Conservation (phyloP, 768 basidiomycete genomes). For the Pleurotus salmoneostramineus region DNA sequence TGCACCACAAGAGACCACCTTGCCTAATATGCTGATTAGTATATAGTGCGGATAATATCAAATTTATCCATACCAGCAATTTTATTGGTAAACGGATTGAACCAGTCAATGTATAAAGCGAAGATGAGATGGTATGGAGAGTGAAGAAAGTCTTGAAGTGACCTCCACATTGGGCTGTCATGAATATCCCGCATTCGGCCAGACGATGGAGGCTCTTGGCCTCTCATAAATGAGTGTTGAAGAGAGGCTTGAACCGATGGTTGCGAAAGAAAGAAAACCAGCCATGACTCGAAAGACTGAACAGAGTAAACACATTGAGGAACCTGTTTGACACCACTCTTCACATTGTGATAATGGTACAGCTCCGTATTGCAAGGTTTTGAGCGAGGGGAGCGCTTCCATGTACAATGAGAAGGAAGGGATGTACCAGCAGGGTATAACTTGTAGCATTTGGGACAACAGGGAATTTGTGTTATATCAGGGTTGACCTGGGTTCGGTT, state of each 20-base stretch:
- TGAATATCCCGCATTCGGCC: conserved; percentile 18
- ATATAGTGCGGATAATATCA: background rate
- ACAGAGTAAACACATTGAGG: conserved; percentile 18
- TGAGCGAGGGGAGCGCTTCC: conserved; percentile 14
- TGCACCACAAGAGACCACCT: conserved; percentile 20
- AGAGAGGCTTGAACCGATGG: conserved; percentile 15
- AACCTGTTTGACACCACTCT: conserved; percentile 11
- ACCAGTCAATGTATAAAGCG: conserved; percentile 30
- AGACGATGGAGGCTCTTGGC: background rate
- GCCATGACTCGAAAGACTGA: conserved; percentile 23
- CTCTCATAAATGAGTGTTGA: conserved; percentile 10
- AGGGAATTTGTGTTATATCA: conserved; percentile 16
- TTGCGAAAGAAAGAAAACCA: conserved; percentile 21
- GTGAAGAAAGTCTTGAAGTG: conserved; percentile 8
- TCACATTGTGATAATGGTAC: conserved; percentile 12
- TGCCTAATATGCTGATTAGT: conserved; percentile 5
- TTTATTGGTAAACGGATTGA: conserved; percentile 29
- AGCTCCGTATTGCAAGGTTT: conserved; percentile 16
- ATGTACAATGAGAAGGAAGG: conserved; percentile 15
- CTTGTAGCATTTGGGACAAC: conserved; percentile 23
- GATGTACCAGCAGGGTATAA: conserved; percentile 8
- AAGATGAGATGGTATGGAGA: conserved; percentile 18
- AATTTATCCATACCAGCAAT: conserved; percentile 19
- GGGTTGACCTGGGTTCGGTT: conserved; percentile 13
- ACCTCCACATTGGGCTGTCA: conserved; percentile 24